Evolutionary conservation across 768 basidiomycete genomes (phyloP).

Genomic region (Suillus spraguei): DNA sequence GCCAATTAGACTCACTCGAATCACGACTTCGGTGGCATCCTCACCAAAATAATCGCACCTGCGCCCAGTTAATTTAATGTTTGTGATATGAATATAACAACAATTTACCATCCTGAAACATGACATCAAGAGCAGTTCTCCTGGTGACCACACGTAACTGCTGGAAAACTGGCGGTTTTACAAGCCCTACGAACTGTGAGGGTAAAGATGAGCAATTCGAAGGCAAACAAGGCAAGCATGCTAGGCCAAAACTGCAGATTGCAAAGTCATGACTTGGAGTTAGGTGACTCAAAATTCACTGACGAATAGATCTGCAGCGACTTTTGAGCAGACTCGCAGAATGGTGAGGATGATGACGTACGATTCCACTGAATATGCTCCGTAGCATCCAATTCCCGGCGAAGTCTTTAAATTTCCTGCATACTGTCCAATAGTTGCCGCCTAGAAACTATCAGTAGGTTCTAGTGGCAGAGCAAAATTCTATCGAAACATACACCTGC

Average conservation of each 20-base stretch:
- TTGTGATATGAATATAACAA: background rate
- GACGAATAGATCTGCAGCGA: background rate
- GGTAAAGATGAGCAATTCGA: slow-evolving; percentile 48
- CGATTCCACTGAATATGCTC: background rate
- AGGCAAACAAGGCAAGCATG: slow-evolving; percentile 56
- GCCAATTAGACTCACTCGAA: background rate
- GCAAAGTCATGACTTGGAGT: background rate
- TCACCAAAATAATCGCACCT: slow-evolving; percentile 64
- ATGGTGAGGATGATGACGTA: background rate
- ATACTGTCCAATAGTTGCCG: background rate
- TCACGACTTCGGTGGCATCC: slow-evolving; percentile 26
- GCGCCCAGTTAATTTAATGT: background rate
- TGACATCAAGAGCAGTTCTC: slow-evolving; percentile 41
- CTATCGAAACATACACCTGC: slow-evolving; percentile 36
- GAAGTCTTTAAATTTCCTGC: background rate
- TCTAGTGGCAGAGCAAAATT: slow-evolving; percentile 2
- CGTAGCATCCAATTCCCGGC: background rate
- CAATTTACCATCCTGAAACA: slow-evolving; percentile 52
- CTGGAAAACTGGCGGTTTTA: slow-evolving; percentile 28
- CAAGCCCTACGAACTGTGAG: slow-evolving; percentile 50
- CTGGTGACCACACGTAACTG: slow-evolving; percentile 23
- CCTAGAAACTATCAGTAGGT: background rate
- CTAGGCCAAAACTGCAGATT: slow-evolving; percentile 26
- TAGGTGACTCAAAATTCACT: background rate
- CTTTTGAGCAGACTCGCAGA: background rate